phyloP scores from a whole-genome alignment of 2,329 filamentous ascomycete species.

The Pseudogymnoascus sp. region DNA sequence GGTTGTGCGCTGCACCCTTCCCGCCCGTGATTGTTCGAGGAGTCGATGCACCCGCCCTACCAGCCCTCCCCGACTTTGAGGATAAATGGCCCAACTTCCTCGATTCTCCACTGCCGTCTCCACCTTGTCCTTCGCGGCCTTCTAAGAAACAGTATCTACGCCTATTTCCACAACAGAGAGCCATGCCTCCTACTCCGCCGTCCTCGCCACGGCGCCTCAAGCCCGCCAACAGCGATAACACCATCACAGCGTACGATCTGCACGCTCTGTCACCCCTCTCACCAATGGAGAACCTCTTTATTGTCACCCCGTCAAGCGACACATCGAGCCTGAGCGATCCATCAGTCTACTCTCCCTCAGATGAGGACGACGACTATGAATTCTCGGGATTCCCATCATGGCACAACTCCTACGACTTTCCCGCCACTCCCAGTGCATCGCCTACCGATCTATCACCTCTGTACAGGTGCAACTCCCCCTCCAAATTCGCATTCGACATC shows the following conservation, averaged over 20 bases:
- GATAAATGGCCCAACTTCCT: slow-evolving; percentile 3
- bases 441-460: not conserved
- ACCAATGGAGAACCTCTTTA: not conserved
- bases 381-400: not conserved
- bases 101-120: not conserved
- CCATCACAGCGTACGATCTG: not conserved
- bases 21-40: slow-evolving; percentile 1
- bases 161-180: not conserved
- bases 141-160: not conserved
- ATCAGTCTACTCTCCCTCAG: not conserved
- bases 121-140: not conserved
- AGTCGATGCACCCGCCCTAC: not conserved
- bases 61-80: not conserved
- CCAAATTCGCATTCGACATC: not conserved
- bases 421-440: not conserved
- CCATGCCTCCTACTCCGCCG: not conserved
- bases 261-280: not conserved
- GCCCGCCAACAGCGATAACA: not conserved
- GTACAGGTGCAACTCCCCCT: not conserved
- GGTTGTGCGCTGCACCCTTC: not conserved
- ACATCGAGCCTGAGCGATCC: not conserved
- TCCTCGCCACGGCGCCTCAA: not conserved
- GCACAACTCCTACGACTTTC: not conserved
- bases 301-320: not conserved
- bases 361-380: not conserved